These are phyloP conservation scores for Nakazawaea laoshanensis DNA, from an alignment of 805 yeast genomes.

Conservation along the genomic window DNA sequence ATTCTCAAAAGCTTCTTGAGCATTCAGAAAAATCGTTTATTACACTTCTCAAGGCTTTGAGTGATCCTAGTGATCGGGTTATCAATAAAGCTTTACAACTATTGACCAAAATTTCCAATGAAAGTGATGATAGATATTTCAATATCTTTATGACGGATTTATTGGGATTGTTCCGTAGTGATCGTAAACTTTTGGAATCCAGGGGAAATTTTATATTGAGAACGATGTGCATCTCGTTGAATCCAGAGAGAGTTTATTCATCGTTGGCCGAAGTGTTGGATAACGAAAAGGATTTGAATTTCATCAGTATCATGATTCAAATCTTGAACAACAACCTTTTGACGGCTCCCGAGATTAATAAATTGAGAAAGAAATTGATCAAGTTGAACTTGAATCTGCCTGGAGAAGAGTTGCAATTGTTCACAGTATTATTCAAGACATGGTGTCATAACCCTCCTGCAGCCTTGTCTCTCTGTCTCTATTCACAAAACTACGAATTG, in stretches of 20 bases:
- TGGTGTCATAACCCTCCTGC: constrained; percentile 94
- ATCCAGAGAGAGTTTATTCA: constrained; percentile 76
- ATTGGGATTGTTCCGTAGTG: constrained; percentile 60
- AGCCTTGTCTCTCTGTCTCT: constrained; percentile 71
- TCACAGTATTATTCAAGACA: constrained; percentile 69
- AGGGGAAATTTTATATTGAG: constrained; percentile 80
- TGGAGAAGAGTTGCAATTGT: constrained; percentile 56
- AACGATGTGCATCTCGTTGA: constrained; percentile 72
- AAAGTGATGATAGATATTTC: constrained; percentile 69
- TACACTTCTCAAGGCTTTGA: constrained; percentile 64
- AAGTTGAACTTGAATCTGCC: constrained; percentile 11
- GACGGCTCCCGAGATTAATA: constrained; percentile 73
- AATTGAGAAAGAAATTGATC: constrained; percentile 57
- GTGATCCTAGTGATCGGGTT: constrained; percentile 67
- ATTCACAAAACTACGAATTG: constrained; percentile 82
- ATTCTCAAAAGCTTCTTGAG: constrained; percentile 47
- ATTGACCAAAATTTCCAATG: constrained; percentile 62
- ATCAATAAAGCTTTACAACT: constrained; percentile 65
- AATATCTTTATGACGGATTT: constrained; percentile 67
- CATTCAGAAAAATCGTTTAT: constrained; percentile 61
- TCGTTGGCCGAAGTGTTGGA: constrained; percentile 72
- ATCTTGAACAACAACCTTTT: constrained; percentile 79
- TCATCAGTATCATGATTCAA: constrained; percentile 75
- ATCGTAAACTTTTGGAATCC: constrained; percentile 54
- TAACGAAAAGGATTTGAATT: constrained; percentile 51